phyloP scores from a whole-genome alignment of 2,329 filamentous ascomycete species.

The Aspergillus floridensis region DNA sequence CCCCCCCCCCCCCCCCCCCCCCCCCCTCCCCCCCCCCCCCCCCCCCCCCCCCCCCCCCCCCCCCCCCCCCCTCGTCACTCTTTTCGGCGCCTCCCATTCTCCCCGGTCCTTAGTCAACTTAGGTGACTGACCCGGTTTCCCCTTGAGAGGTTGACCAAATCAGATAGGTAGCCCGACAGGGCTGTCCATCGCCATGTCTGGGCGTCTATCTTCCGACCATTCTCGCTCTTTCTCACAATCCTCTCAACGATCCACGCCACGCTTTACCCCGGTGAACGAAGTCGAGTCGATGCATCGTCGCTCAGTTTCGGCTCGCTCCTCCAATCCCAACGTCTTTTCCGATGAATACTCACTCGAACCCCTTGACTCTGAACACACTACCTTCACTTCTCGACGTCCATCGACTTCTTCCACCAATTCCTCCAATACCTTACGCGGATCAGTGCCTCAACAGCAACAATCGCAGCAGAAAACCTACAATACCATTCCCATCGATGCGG shows the following conservation, averaged over 20 bases:
- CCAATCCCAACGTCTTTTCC: slow-evolving; percentile 48
- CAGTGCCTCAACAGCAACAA: slow-evolving; percentile 18
- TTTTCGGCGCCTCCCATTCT: slow-evolving; percentile 8
- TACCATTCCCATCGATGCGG: slow-evolving; percentile 24
- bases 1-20: too few species aligned
- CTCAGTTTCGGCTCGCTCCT: slow-evolving; percentile 30
- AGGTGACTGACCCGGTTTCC: slow-evolving; percentile 21
- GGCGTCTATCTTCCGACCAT: slow-evolving; percentile 37
- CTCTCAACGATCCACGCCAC: slow-evolving; percentile 25
- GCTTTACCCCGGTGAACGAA: slow-evolving; percentile 22
- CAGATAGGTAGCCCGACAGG: slow-evolving; percentile 36
- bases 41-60: too few species aligned
- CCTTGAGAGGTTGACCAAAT: slow-evolving; percentile 29
- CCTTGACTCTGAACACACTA: slow-evolving; percentile 35
- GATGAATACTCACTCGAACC: slow-evolving; percentile 49
- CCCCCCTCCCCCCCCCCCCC: too few species aligned
- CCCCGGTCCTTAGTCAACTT: slow-evolving; percentile 15
- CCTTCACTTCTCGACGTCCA: slow-evolving; percentile 29
- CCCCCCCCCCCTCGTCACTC: slow-evolving; percentile 10
- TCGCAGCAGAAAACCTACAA: slow-evolving; percentile 21
- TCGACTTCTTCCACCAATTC: slow-evolving; percentile 34
- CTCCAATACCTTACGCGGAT: slow-evolving; percentile 32
- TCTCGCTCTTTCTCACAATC: slow-evolving; percentile 36
- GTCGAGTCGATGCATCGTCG: slow-evolving; percentile 30
- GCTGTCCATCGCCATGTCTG: slow-evolving; percentile 41